phyloP scores from a whole-genome alignment of 352 stramenopile species.

The Phytophthora melonis region DNA sequence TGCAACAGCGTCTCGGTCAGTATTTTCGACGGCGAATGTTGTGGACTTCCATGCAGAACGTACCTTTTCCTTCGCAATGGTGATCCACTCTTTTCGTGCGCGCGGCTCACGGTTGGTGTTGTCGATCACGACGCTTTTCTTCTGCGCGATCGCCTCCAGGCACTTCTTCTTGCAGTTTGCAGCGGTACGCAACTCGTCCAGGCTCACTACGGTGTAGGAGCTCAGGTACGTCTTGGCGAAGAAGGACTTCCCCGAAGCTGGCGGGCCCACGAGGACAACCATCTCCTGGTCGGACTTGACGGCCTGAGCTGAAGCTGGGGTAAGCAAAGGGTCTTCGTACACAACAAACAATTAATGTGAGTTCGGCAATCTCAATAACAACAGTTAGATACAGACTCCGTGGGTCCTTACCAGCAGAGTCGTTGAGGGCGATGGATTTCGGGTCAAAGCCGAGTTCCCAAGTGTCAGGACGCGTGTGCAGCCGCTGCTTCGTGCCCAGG shows the following conservation, averaged over 20 bases:
- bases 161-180: conserved; percentile 80
- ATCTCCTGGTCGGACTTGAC: conserved; percentile 62
- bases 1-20: conserved; percentile 1
- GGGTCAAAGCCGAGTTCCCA: conserved; percentile 86
- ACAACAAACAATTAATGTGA: neutral
- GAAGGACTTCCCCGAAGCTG: conserved; percentile 80
- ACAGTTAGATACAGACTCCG: neutral
- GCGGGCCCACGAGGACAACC: conserved; percentile 75
- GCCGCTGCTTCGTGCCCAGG: conserved; percentile 66
- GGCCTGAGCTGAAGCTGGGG: conserved; percentile 31
- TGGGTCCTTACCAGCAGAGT: conserved; percentile 36
- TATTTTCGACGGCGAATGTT: neutral
- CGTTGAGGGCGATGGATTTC: conserved; percentile 40
- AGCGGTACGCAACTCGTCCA: conserved; percentile 87
- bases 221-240: conserved; percentile 56
- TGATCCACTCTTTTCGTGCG: conserved; percentile 76
- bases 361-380: neutral
- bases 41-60: neutral
- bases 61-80: conserved; percentile 73
- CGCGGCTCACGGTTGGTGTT: conserved; percentile 83
- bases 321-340: conserved; percentile 35
- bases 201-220: conserved; percentile 78
- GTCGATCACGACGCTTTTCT: conserved; percentile 87
- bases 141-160: conserved; percentile 56
- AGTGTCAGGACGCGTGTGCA: conserved; percentile 73